phyloP scores from a whole-genome alignment of 352 stramenopile species.

The Globisporangium heterothallicum region DNA sequence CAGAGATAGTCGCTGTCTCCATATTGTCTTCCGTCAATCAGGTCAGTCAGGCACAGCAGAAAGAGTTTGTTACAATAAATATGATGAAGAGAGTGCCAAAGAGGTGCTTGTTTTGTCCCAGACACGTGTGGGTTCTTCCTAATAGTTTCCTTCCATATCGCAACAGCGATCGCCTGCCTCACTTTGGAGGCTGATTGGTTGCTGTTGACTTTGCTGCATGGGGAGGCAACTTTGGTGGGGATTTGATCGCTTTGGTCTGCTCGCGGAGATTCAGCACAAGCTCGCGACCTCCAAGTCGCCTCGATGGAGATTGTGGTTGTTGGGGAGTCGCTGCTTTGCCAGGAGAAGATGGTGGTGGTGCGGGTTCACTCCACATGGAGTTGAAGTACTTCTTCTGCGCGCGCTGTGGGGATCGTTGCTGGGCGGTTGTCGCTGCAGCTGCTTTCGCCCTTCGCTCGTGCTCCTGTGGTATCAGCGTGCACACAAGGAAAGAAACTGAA shows the following conservation, averaged over 20 bases:
- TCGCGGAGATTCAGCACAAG: slow-evolving; percentile 10
- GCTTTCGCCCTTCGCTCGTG: slow-evolving; percentile 44
- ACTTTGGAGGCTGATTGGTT: too few relatives aligned
- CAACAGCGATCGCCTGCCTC: too few relatives aligned
- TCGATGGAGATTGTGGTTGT: not conserved
- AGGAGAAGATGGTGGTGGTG: not conserved
- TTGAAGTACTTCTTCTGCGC: slow-evolving; percentile 49
- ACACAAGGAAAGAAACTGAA: not conserved
- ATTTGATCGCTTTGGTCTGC: slow-evolving; percentile 1
- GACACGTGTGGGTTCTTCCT: too few relatives aligned
- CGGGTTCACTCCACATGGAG: slow-evolving; percentile 52
- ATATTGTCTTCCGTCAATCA: not conserved
- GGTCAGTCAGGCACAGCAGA: not conserved
- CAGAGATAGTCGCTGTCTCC: not conserved
- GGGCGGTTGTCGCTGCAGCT: slow-evolving; percentile 18
- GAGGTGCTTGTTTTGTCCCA: too few relatives aligned
- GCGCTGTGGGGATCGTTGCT: slow-evolving; percentile 26
- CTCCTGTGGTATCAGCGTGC: too few relatives aligned
- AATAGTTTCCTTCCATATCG: too few relatives aligned
- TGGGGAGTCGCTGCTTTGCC: not conserved
- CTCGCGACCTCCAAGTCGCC: slow-evolving; percentile 9
- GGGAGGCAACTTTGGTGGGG: not conserved
- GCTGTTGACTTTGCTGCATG: not conserved
- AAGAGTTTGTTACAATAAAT: not conserved
- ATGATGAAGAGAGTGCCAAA: too few relatives aligned